These are phyloP conservation scores for Candida sakaeoensis DNA, from an alignment of 805 yeast species.

Conservation along the genomic window DNA sequence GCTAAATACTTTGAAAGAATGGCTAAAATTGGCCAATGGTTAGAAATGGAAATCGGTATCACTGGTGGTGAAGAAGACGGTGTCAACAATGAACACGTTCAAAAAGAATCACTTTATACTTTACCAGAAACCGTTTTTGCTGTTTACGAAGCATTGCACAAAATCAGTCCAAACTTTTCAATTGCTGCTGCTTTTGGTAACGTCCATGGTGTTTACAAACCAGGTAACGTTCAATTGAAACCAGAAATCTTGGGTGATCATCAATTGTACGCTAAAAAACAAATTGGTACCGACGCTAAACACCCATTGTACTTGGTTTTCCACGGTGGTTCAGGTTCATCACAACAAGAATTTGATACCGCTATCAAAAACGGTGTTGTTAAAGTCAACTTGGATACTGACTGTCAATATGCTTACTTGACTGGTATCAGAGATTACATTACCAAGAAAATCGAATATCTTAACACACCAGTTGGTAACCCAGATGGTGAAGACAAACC, in stretches of 20 bases:
- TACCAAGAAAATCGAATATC: conserved; percentile 92
- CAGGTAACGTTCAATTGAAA: conserved; percentile 92
- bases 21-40: conserved; percentile 93
- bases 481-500: conserved; percentile 99
- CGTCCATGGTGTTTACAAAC: conserved; percentile 99
- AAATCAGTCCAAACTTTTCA: conserved; percentile 96
- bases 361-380: conserved; percentile 94
- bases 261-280: conserved; percentile 80
- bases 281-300: conserved; percentile 50
- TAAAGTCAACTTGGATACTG: conserved; percentile 98
- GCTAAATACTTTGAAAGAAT: conserved; percentile 92
- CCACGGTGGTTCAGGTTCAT: conserved; percentile 99
- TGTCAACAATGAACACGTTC: conserved; percentile 95
- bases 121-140: conserved; percentile 90
- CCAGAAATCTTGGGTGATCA: conserved; percentile 95
- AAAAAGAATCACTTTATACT: conserved; percentile 86
- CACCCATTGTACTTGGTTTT: conserved; percentile 92
- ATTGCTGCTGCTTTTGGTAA: conserved; percentile 99
- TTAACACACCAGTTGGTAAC: conserved; percentile 89
- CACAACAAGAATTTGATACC: conserved; percentile 84
- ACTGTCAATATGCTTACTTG: conserved; percentile 97
- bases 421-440: conserved; percentile 97
- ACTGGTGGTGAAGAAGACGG: conserved; percentile 99
- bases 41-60: conserved; percentile 99
- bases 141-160: conserved; percentile 84